Evolutionary conservation across 2,329 filamentous ascomycete genomes (phyloP).

Genomic region (Fusarium haematococcum): DNA sequence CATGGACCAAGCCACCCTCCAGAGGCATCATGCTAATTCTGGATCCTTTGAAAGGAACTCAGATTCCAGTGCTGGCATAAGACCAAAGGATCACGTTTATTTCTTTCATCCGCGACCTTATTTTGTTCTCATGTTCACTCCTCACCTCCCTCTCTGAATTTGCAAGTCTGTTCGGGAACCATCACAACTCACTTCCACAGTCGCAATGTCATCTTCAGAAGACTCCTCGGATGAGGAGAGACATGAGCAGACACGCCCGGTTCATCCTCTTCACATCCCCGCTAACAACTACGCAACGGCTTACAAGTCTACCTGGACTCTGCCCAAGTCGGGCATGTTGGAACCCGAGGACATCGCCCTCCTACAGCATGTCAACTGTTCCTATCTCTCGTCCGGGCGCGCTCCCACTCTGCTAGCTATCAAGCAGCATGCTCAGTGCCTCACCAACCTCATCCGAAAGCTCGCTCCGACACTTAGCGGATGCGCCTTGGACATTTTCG

Average conservation of each 20-base stretch:
- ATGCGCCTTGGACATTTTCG: constrained; percentile 35
- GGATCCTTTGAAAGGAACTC: background rate
- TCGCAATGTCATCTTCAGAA: constrained; percentile 6
- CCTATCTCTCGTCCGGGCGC: constrained; percentile 66
- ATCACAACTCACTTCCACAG: background rate
- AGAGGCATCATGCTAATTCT: background rate
- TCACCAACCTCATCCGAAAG: constrained; percentile 63
- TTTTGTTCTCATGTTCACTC: constrained; percentile 8
- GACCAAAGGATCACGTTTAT: background rate
- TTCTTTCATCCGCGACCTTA: background rate
- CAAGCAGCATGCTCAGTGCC: constrained; percentile 71
- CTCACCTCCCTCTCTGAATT: background rate
- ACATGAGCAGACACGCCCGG: background rate
- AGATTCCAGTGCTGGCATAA: background rate
- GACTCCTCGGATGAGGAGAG: constrained; percentile 15
- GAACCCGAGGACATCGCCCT: constrained; percentile 36
- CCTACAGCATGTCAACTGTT: constrained; percentile 64
- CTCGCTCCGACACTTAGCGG: constrained; percentile 55
- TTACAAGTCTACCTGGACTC: constrained; percentile 41
- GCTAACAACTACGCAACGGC: constrained; percentile 44
- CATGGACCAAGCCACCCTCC: background rate
- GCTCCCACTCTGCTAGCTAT: constrained; percentile 67
- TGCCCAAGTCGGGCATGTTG: constrained; percentile 39
- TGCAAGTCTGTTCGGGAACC: background rate
- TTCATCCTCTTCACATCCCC: constrained; percentile 31